Evolutionary conservation across 148 eudicot genomes (phyloP).

Genomic region (Arbutus unedo): DNA sequence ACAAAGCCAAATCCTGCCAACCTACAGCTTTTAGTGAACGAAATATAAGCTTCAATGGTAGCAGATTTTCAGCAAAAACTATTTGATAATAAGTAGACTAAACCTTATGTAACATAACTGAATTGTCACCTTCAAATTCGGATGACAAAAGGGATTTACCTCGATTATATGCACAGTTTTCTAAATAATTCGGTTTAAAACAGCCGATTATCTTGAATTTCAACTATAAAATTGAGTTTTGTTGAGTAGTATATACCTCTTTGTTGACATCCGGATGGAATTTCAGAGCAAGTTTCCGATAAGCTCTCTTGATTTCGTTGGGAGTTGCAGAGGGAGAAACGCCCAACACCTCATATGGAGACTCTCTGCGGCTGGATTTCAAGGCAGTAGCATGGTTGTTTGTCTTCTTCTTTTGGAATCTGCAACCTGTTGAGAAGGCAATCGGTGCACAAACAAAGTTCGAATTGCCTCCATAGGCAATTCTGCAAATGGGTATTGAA

Average conservation of each 20-base stretch:
- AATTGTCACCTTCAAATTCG: background rate
- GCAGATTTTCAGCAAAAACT: background rate
- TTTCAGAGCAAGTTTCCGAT: conserved; percentile 90
- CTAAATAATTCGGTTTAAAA: background rate
- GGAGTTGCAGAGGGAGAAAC: conserved; percentile 68
- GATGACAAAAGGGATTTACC: background rate
- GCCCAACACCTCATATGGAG: conserved; percentile 89
- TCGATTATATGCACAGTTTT: background rate
- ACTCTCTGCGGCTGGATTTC: conserved; percentile 61
- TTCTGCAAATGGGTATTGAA: conserved; percentile 31
- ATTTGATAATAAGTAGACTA: conserved; percentile 3
- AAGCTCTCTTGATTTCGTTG: conserved; percentile 87
- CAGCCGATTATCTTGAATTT: background rate
- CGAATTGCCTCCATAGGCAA: conserved; percentile 33
- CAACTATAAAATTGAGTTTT: background rate
- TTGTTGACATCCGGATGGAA: conserved; percentile 98
- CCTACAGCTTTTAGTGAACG: background rate
- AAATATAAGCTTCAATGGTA: background rate
- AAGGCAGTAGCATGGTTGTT: conserved; percentile 15
- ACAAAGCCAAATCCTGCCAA: background rate
- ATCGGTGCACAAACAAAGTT: background rate
- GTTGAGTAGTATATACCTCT: conserved; percentile 42
- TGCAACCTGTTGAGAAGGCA: conserved; percentile 17
- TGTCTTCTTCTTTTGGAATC: conserved; percentile 9
- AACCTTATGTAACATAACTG: background rate